Base-by-base conservation (phyloP, 2,329 filamentous ascomycete genomes). In the Trichophaea hybrida region DNA sequence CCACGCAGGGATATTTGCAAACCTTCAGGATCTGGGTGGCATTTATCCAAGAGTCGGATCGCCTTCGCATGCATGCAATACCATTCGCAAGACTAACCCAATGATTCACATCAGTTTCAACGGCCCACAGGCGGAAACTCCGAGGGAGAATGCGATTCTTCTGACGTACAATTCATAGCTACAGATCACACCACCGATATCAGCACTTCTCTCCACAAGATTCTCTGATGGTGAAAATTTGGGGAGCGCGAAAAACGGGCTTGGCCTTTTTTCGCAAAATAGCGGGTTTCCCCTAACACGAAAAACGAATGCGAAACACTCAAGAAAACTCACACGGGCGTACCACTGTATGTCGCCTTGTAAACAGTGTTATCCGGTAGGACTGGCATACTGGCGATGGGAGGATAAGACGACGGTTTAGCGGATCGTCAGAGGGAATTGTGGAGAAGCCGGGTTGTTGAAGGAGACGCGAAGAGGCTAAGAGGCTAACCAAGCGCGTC, bases 11-110 rank as follows among this genome's bases (percentile, higher is more conserved):
- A 15, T 37, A 33, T 31, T 15, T 48, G 33, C 35, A 49, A 44
- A 94, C 88, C 71, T 98, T 98, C 53, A 98, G 76, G 61, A 98
- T 97, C 71, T 98, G 93, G 57, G 93, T 98, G n/a, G 93, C 93
- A 77, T 98, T 98, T 75, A 98, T 93, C 89, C 91, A 98, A 73
- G 97, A 83, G 73, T 98, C 93, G 57, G 83, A 80, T 61, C 91
- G 83, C 55, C 93, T 82, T 72, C 93, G 85, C 93, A 98, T 98
- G 60, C 67, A 69, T 31, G 66, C 97, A 86, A 86, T 96, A 88
- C 69, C 85, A 80, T 70, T 85, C 83, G 35, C 83, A 71, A 71
- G 89, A 74, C 82, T 93, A 71, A 97, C 38, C 2, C 10, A 4
- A 93, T 71, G 24, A 37, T 37, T 43, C 93, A 96, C 8, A 97